Percentiles rank a stretch among this genome's conserved stretches.
These are phyloP conservation scores for Picochlorum sp. DNA, from an alignment of 139 green algal genomes.

Conservation along the genomic window DNA sequence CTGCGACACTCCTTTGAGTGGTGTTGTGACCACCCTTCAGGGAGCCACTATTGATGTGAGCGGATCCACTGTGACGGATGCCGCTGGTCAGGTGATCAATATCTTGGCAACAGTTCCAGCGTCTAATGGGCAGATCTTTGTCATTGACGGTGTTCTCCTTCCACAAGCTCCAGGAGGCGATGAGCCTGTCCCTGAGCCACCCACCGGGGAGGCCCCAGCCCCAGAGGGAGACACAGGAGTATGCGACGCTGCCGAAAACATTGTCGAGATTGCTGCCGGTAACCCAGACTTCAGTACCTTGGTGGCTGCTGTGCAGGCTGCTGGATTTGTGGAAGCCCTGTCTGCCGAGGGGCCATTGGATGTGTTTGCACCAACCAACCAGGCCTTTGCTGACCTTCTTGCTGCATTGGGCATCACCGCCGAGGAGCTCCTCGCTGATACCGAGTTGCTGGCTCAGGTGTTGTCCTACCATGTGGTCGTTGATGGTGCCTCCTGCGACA, in stretches of 20 bases:
- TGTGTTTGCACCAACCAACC: conserved; percentile 47
- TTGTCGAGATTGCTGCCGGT: conserved; percentile 5
- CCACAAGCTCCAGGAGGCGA: background rate
- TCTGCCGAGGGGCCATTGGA: conserved; percentile 17
- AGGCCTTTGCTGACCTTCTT: conserved; percentile 28
- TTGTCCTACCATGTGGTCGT: conserved; percentile 41
- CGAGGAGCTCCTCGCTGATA: conserved; percentile 19
- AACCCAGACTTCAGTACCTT: conserved; percentile 18
- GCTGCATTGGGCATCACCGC: conserved; percentile 23
- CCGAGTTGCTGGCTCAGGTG: conserved; percentile 4
- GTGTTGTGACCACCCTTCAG: conserved; percentile 7
- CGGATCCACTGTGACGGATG: background rate
- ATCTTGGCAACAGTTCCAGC: conserved; percentile 15
- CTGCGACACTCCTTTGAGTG: conserved; percentile 11
- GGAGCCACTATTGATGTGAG: background rate
- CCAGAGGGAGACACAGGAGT: too few species aligned
- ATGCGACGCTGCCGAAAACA: background rate
- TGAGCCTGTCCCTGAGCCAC: background rate
- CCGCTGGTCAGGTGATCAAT: conserved; percentile 5
- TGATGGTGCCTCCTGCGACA: conserved; percentile 9
- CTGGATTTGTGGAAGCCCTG: conserved; percentile 16
- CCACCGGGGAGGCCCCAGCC: too few species aligned
- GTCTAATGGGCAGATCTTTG: conserved; percentile 17
- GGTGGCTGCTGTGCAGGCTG: conserved; percentile 6
- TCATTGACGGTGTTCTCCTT: conserved; percentile 16